Evolutionary conservation across 495 filamentous ascomycete genomes (phyloP).

Genomic region (Penicillium egyptiacum): DNA sequence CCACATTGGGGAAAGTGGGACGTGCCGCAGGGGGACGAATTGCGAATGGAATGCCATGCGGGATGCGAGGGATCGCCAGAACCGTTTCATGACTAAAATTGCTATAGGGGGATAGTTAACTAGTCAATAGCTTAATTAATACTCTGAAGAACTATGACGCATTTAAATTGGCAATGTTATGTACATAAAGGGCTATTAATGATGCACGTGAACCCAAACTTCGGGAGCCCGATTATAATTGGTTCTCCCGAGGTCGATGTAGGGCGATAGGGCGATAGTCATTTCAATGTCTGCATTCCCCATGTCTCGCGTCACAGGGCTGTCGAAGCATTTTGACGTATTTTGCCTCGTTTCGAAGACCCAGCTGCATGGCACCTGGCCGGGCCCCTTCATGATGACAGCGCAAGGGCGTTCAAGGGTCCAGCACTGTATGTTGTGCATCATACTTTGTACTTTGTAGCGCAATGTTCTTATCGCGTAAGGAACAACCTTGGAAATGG

Average conservation of each 20-base stretch:
- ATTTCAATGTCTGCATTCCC: constrained; percentile 8
- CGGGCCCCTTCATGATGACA: constrained; percentile 20
- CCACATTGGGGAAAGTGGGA: constrained; percentile 22
- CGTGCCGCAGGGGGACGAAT: constrained; percentile 24
- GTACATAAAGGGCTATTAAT: background rate
- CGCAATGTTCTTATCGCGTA: background rate
- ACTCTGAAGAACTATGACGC: background rate
- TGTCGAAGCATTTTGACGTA: constrained; percentile 3
- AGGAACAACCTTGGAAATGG: background rate
- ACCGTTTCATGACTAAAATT: background rate
- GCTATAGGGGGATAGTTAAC: background rate
- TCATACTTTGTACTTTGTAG: background rate
- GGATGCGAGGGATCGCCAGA: constrained; percentile 20
- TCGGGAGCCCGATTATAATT: background rate
- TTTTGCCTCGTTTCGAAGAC: constrained; percentile 4
- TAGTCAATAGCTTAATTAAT: background rate
- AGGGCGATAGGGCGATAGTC: background rate
- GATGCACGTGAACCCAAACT: background rate
- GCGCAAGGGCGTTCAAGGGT: background rate
- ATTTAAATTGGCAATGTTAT: background rate
- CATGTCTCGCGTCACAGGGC: constrained; percentile 8
- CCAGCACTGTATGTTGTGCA: background rate
- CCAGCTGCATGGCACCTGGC: constrained; percentile 3
- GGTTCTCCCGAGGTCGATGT: too few relatives aligned
- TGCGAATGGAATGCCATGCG: constrained; percentile 24